Evolutionary conservation across 805 yeast species (phyloP).

Genomic region (Ogataea polymorpha): DNA sequence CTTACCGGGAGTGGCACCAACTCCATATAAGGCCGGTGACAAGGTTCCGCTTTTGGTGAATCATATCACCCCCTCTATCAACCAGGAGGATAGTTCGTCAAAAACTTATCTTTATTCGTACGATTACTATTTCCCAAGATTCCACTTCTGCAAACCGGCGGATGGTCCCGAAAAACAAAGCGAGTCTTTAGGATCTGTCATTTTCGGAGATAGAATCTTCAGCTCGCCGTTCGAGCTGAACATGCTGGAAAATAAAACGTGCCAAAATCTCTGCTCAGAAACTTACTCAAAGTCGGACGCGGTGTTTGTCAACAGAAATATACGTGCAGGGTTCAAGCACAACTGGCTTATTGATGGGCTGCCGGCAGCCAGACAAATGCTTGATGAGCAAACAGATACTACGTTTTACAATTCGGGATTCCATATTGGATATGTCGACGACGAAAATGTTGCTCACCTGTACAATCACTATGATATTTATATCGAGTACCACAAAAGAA

Average conservation of each 20-base stretch:
- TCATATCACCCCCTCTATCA: conserved; percentile 78
- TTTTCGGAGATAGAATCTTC: conserved; percentile 94
- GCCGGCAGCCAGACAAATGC: conserved; percentile 74
- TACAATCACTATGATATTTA: conserved; percentile 77
- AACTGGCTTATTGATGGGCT: conserved; percentile 95
- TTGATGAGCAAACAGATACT: conserved; percentile 55
- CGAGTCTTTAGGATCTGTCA: conserved; percentile 87
- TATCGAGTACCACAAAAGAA: conserved; percentile 80
- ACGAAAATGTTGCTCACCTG: conserved; percentile 51
- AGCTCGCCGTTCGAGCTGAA: conserved; percentile 82
- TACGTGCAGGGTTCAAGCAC: conserved; percentile 78
- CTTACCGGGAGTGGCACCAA: conserved; percentile 95
- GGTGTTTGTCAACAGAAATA: conserved; percentile 71
- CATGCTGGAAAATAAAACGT: conserved; percentile 70
- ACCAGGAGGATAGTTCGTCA: conserved; percentile 39
- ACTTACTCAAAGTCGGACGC: conserved; percentile 65
- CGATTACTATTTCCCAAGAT: conserved; percentile 78
- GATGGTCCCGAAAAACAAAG: conserved; percentile 68
- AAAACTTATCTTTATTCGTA: conserved; percentile 66
- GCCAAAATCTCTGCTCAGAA: conserved; percentile 63
- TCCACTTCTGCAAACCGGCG: conserved; percentile 79
- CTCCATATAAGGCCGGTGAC: conserved; percentile 75
- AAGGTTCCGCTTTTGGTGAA: conserved; percentile 77
- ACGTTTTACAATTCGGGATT: conserved; percentile 79
- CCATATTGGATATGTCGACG: conserved; percentile 69